Base-by-base conservation (phyloP, 2,329 filamentous ascomycete species). In the Trichoderma oligosporum region DNA sequence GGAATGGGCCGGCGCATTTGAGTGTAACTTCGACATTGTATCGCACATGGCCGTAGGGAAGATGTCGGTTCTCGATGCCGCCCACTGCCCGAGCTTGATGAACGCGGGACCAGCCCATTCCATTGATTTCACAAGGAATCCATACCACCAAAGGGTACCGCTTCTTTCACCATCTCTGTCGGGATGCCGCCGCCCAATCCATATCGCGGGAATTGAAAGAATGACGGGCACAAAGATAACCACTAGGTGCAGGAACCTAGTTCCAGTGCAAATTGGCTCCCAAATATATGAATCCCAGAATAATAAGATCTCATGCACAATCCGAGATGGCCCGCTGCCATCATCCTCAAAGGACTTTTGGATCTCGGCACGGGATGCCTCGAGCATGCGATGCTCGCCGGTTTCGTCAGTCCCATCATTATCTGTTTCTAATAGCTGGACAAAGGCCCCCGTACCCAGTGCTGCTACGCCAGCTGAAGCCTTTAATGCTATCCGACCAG, bases 71-170 rank as follows among this genome's bases (percentile, higher is more conserved):
- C 94, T 82, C 4, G 94, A 97, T 3, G 94, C 94, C 16, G 94
- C 94, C 94, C 94, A 99, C 85, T 99, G 94, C 14, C 94, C 94
- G 55, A 99, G 83, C 85, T 99, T 99, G 75, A 99, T 99, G 68
- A 99, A 99, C 0, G 94, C 91, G 42, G 94, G 92, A 0, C 94
- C 94, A 16, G 93, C 91, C 68, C 86, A 81, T 73, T 99, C 93
- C 94, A 99, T 97, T 25, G 88, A 82, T 58, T 79, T 82, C 8
- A 97, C 91, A 36, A 99, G 74, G 67, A 96, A 94, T 3, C 78
- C 78, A 74, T 97, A 99, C 94, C 94, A 99, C 91, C 89, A 96
- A 3, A 97, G 68, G 0, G 92, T 92, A 0, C 94, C 93, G 5
- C 76, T 80, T 61, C 90, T 81, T 74, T 96, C 90, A 62, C 89